These are phyloP conservation scores for Beauveria sp. DNA, from an alignment of 2,329 filamentous ascomycete genomes.

Conservation along the genomic window DNA sequence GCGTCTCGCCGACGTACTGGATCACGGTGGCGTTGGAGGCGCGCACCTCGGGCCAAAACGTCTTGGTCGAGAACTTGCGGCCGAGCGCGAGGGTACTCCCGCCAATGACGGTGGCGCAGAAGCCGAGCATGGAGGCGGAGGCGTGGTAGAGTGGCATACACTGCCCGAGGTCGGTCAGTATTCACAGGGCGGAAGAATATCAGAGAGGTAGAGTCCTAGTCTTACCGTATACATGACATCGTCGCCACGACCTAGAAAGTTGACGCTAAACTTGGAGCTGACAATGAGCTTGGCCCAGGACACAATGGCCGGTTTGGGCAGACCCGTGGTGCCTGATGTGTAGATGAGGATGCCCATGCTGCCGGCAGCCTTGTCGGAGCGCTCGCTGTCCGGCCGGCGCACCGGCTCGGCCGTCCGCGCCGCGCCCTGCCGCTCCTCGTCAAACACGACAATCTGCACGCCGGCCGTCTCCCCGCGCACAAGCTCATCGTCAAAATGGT, in stretches of 20 bases:
- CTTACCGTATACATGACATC: conserved; percentile 69
- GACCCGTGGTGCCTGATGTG: conserved; percentile 76
- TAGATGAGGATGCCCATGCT: conserved; percentile 71
- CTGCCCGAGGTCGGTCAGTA: neutral
- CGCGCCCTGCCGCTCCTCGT: conserved; percentile 44
- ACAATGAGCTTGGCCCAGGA: conserved; percentile 60
- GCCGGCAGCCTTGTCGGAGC: conserved; percentile 47
- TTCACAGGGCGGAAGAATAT: conserved; percentile 20
- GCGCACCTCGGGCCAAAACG: conserved; percentile 72
- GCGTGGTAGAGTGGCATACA: conserved; percentile 88
- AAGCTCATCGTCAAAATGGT: conserved; percentile 47
- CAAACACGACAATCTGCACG: conserved; percentile 54
- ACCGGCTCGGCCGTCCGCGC: conserved; percentile 42
- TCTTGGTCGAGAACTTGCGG: conserved; percentile 68
- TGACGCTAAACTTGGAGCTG: conserved; percentile 57
- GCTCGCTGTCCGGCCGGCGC: conserved; percentile 50
- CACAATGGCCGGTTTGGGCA: conserved; percentile 73
- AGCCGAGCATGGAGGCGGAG: conserved; percentile 64
- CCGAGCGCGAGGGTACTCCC: conserved; percentile 65
- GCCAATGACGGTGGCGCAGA: conserved; percentile 49
- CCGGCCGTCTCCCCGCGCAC: conserved; percentile 41
- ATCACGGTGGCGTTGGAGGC: conserved; percentile 63
- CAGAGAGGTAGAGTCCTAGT: neutral
- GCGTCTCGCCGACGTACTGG: conserved; percentile 84
- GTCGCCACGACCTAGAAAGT: conserved; percentile 47